Evolutionary conservation across 805 yeast species (phyloP).

Genomic region (Teunomyces pallodes): DNA sequence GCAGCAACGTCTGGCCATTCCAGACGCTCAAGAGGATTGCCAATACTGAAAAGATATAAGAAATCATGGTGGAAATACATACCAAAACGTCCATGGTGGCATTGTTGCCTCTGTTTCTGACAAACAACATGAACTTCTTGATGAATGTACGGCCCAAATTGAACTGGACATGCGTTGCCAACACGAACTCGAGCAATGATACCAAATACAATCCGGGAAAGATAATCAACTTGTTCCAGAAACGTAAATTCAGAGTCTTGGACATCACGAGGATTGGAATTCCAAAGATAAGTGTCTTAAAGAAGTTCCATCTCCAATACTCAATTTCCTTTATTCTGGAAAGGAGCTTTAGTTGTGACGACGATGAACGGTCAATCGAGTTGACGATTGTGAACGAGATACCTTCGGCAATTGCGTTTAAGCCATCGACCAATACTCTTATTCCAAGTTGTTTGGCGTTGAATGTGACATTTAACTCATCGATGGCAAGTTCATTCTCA

Average conservation of each 20-base stretch:
- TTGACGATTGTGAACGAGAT: conserved; percentile 49
- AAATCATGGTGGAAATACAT: conserved; percentile 74
- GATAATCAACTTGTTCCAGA: conserved; percentile 31
- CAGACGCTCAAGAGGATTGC: conserved; percentile 54
- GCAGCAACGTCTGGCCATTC: conserved; percentile 33
- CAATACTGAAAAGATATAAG: conserved; percentile 69
- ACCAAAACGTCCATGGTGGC: conserved; percentile 93
- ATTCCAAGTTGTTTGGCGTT: conserved; percentile 56
- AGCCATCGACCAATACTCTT: conserved; percentile 52
- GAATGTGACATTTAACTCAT: conserved; percentile 46
- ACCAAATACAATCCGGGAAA: conserved; percentile 65
- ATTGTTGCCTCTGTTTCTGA: conserved; percentile 54
- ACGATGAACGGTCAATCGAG: conserved; percentile 50
- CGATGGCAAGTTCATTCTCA: conserved; percentile 17
- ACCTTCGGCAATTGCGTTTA: conserved; percentile 48
- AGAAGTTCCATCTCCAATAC: conserved; percentile 63
- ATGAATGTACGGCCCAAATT: conserved; percentile 67
- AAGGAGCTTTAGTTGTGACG: conserved; percentile 67
- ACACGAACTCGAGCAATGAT: conserved; percentile 54
- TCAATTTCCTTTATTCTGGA: conserved; percentile 68
- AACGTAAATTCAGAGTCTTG: conserved; percentile 42
- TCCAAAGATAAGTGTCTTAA: conserved; percentile 54
- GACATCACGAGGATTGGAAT: conserved; percentile 56
- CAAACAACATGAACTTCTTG: conserved; percentile 59
- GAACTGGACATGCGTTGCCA: conserved; percentile 63